A percentile compares a stretch with the other conserved stretches of the same genome.
Evolutionary conservation across 768 basidiomycete species (phyloP).

Genomic region (Tylopilus sp.): DNA sequence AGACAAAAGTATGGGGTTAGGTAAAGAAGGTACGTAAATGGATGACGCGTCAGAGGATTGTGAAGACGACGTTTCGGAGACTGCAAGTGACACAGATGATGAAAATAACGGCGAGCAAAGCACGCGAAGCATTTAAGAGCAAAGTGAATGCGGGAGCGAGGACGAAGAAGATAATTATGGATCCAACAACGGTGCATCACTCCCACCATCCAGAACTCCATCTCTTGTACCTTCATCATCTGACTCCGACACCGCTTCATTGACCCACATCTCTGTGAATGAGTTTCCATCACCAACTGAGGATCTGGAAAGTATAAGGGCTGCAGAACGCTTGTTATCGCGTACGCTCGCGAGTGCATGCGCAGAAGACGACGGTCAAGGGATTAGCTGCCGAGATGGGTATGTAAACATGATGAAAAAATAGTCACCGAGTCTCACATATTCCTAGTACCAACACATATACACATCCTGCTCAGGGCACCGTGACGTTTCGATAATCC

Average conservation of each 20-base stretch:
- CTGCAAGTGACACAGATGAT: slow-evolving; percentile 1
- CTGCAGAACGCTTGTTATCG: slow-evolving; percentile 41
- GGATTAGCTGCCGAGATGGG: slow-evolving; percentile 42
- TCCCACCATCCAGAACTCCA: slow-evolving; percentile 26
- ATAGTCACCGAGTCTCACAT: neutral
- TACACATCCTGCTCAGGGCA: slow-evolving; percentile 44
- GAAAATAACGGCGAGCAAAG: slow-evolving; percentile 9
- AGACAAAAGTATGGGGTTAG: slow-evolving; percentile 37
- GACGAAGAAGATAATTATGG: slow-evolving; percentile 3
- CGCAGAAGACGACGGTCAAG: slow-evolving; percentile 37
- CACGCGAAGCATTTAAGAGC: slow-evolving; percentile 6
- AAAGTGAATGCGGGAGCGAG: slow-evolving; percentile 5
- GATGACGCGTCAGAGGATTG: neutral
- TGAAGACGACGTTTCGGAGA: neutral
- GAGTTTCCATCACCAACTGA: slow-evolving; percentile 18
- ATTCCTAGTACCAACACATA: slow-evolving; percentile 42
- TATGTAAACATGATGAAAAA: slow-evolving; percentile 12
- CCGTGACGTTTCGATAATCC: slow-evolving; percentile 47
- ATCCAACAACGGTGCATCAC: slow-evolving; percentile 9
- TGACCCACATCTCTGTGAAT: slow-evolving; percentile 10
- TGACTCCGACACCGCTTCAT: slow-evolving; percentile 21
- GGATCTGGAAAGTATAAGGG: slow-evolving; percentile 31
- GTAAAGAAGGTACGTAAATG: slow-evolving; percentile 30
- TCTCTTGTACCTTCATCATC: slow-evolving; percentile 21
- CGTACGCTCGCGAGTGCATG: slow-evolving; percentile 44